Conservation (phyloP, 2,329 filamentous ascomycete species). For the Rhinocladiella similis region DNA sequence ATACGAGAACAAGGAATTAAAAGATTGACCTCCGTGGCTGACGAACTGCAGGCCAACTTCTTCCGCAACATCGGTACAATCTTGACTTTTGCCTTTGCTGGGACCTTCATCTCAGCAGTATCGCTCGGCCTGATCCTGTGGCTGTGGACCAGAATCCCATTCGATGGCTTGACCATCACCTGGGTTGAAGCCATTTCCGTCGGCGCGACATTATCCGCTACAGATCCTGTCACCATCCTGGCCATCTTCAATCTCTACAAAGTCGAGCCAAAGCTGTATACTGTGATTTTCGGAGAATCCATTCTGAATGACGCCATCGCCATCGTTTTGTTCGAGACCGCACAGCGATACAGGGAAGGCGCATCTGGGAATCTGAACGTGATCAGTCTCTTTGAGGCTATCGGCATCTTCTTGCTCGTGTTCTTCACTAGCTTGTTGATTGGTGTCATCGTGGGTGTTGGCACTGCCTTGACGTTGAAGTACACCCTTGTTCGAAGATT, state of each 20-base stretch:
- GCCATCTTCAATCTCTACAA: conserved; percentile 99
- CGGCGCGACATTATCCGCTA: conserved; percentile 92
- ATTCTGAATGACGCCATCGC: conserved; percentile 98
- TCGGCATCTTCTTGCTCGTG: conserved; percentile 90
- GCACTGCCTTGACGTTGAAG: conserved; percentile 84
- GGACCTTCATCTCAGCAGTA: conserved; percentile 95
- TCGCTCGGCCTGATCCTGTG: conserved; percentile 87
- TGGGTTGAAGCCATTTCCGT: conserved; percentile 97
- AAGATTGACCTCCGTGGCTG: not conserved
- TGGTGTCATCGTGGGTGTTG: conserved; percentile 82
- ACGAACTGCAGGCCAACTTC: conserved; percentile 71
- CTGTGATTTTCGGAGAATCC: conserved; percentile 96
- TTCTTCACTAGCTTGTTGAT: conserved; percentile 95
- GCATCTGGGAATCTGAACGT: conserved; percentile 70
- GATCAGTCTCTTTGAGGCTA: conserved; percentile 82
- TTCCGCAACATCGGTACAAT: conserved; percentile 98
- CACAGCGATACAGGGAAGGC: conserved; percentile 84
- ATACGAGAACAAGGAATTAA: conserved; percentile 4
- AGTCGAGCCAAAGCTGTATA: conserved; percentile 97
- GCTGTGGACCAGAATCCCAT: conserved; percentile 82
- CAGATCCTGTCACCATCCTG: conserved; percentile 94
- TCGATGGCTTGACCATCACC: conserved; percentile 80
- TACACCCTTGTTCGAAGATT: conserved; percentile 91
- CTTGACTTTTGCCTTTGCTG: conserved; percentile 93
- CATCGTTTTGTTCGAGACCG: conserved; percentile 97